Percentiles rank a stretch among this genome's conserved stretches.
Conservation (phyloP, 1,139 yeast genomes). For the Kurtzmaniella quercitrusa region DNA sequence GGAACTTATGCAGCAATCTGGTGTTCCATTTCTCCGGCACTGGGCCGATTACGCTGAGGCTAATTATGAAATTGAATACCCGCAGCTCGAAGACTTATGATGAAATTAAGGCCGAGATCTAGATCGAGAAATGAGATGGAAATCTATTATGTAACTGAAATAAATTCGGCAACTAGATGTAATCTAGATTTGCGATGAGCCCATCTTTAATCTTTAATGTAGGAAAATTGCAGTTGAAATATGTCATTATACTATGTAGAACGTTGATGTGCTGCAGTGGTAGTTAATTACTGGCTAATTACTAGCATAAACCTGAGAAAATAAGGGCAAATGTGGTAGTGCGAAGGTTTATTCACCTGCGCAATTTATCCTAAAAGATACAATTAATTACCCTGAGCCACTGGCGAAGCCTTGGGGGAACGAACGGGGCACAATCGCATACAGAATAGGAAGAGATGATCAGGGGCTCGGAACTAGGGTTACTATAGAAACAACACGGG, state of each 20-base stretch:
- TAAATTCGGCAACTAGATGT: no score
- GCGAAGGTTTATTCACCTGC: no score
- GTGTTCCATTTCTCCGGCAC: constrained; percentile 45
- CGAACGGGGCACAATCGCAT: not conserved
- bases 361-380: not conserved
- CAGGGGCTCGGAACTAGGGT: not conserved
- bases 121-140: no score
- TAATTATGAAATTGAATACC: constrained; percentile 66
- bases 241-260: no score
- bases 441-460: no score
- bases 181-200: not conserved
- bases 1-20: constrained; percentile 49
- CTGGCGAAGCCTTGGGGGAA: not conserved
- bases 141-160: no score
- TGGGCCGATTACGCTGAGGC: constrained; percentile 78
- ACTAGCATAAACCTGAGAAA: no score
- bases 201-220: no score
- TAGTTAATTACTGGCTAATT: no score
- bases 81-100: constrained; percentile 33
- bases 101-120: not conserved
- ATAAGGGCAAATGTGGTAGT: no score
- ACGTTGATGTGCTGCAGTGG: no score
- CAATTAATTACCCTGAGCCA: not conserved
- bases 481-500: not conserved
- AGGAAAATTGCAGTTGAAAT: no score